Conservation (phyloP, 257 asterid species). For the Anisodus tanguticus region DNA sequence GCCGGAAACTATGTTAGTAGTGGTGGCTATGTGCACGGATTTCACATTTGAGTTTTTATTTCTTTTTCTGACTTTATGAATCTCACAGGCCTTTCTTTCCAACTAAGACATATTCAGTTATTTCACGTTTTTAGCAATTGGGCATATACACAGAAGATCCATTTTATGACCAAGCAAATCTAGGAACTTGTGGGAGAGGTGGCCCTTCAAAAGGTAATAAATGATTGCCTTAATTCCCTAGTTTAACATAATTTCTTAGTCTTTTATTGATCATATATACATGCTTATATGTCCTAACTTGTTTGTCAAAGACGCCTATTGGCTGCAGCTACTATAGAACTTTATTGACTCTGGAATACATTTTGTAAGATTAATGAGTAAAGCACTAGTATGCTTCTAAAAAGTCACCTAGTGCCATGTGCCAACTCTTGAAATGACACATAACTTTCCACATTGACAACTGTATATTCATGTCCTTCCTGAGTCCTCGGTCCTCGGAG, state of each 20-base stretch:
- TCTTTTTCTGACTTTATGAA: not conserved
- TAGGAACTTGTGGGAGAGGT: not conserved
- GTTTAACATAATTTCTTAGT: not conserved
- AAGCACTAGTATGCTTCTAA: not conserved
- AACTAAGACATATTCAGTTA: slow-evolving; percentile 13
- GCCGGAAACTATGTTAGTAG: not conserved
- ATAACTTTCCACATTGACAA: not conserved
- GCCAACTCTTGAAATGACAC: not conserved
- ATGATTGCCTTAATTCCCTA: not conserved
- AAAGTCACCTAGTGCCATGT: not conserved
- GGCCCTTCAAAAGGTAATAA: not conserved
- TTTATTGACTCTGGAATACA: not conserved
- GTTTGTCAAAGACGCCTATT: not conserved
- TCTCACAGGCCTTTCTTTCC: slow-evolving; percentile 2
- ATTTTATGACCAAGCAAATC: slow-evolving; percentile 19
- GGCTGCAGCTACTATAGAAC: not conserved
- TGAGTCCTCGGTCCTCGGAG: not conserved
- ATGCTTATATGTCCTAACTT: not conserved
- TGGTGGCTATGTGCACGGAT: not conserved
- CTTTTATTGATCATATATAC: not conserved
- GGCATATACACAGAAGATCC: slow-evolving; percentile 9
- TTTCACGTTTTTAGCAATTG: not conserved
- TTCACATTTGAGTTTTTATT: not conserved
- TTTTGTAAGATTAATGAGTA: slow-evolving; percentile 6
- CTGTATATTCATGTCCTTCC: not conserved